A percentile compares a stretch with the other conserved stretches of the same genome.
Evolutionary conservation across 306 rosid species (phyloP).

Genomic region (Begonia loranthoides): DNA sequence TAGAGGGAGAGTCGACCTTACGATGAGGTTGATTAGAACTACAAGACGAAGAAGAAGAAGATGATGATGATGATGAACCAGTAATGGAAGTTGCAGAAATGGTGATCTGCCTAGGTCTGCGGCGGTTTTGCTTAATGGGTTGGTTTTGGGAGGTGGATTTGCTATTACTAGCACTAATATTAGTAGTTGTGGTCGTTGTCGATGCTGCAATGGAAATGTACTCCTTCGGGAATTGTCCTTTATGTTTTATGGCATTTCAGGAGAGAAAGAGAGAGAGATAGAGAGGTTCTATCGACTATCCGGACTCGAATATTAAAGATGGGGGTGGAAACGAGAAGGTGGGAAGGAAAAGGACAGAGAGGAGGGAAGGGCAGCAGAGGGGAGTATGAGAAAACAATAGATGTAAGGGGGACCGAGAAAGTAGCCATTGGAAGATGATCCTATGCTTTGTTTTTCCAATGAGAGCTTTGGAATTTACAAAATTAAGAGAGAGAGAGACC

Average conservation of each 20-base stretch:
- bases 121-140: conserved; percentile 55
- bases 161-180: conserved; percentile 15
- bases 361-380: background rate
- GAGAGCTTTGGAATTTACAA: no score
- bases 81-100: conserved; percentile 26
- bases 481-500: conserved; percentile 1
- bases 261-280: conserved; percentile 12
- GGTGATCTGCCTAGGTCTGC: conserved; percentile 39
- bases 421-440: background rate
- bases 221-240: conserved; percentile 25
- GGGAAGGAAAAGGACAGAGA: conserved; percentile 5
- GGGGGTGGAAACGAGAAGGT: conserved; percentile 58
- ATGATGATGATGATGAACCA: background rate
- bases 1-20: conserved; percentile 27
- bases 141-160: conserved; percentile 35
- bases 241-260: conserved; percentile 20
- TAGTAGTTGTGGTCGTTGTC: conserved; percentile 14
- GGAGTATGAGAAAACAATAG: conserved; percentile 5
- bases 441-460: background rate
- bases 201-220: conserved; percentile 52
- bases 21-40: conserved; percentile 6
- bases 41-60: conserved; percentile 8
- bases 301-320: conserved; percentile 16
- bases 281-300: conserved; percentile 4
- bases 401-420: background rate